Evolutionary conservation across 2,329 filamentous ascomycete species (phyloP).

Genomic region (Colletotrichum scovillei): DNA sequence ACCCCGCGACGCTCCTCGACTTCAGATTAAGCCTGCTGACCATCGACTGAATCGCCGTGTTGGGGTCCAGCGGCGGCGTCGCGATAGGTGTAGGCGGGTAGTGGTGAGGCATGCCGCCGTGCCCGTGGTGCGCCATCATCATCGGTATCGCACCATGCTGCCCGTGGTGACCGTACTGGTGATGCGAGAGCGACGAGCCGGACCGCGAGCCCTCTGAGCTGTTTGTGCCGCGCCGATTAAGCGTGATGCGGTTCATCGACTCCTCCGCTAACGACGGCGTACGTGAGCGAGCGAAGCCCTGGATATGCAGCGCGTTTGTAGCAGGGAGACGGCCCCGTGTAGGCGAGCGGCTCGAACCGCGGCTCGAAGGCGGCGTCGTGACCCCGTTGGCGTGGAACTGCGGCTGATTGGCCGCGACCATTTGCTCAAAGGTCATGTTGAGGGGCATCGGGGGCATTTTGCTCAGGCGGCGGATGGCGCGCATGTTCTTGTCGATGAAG

Average conservation of each 20-base stretch:
- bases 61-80: slow-evolving; percentile 43
- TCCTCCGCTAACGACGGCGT: slow-evolving; percentile 28
- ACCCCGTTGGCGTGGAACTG: slow-evolving; percentile 30
- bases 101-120: neutral
- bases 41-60: slow-evolving; percentile 45
- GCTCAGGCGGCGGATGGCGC: slow-evolving; percentile 54
- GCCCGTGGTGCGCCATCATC: slow-evolving; percentile 20
- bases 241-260: slow-evolving; percentile 21
- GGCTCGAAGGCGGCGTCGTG: slow-evolving; percentile 47
- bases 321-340: slow-evolving; percentile 26
- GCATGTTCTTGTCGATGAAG: slow-evolving; percentile 56
- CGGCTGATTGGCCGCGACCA: slow-evolving; percentile 42
- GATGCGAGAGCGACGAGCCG: neutral
- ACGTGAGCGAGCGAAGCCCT: slow-evolving; percentile 37
- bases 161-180: neutral
- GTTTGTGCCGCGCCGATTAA: slow-evolving; percentile 36
- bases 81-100: slow-evolving; percentile 38
- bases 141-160: neutral
- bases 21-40: slow-evolving; percentile 48
- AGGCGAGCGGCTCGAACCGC: slow-evolving; percentile 45
- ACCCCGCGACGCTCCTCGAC: slow-evolving; percentile 38
- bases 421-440: slow-evolving; percentile 45
- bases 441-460: slow-evolving; percentile 47
- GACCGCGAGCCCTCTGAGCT: slow-evolving; percentile 31
- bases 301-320: neutral